Conservation (phyloP, 1,139 yeast genomes). For the Taphrina deformans region DNA sequence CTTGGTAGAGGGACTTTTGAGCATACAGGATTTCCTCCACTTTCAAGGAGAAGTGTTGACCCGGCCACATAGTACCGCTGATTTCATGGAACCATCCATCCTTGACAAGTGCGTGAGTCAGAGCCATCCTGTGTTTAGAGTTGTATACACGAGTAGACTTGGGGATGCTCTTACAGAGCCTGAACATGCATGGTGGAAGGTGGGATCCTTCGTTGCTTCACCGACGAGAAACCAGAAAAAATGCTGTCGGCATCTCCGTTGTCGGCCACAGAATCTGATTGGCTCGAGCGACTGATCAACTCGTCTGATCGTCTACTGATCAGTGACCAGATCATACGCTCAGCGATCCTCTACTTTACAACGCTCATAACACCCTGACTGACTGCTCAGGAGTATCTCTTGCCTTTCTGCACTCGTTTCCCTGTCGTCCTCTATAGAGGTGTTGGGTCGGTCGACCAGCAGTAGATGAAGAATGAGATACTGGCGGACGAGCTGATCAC, state of each 20-base stretch:
- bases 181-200: background rate
- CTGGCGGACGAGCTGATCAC: constrained; percentile 23
- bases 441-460: too few relatives aligned
- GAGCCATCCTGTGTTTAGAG: constrained; percentile 10
- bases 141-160: background rate
- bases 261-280: background rate
- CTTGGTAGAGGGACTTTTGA: constrained; percentile 78
- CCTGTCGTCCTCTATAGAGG: too few relatives aligned
- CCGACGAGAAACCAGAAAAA: background rate
- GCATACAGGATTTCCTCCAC: constrained; percentile 75
- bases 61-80: constrained; percentile 82
- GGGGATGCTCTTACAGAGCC: background rate
- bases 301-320: background rate
- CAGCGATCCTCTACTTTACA: too few relatives aligned
- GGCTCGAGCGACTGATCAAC: background rate
- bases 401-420: background rate
- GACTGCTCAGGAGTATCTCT: too few relatives aligned
- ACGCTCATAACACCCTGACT: too few relatives aligned
- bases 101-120: constrained; percentile 34
- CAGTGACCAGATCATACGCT: too few relatives aligned
- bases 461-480: background rate
- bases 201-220: background rate
- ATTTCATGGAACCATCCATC: constrained; percentile 95
- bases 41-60: constrained; percentile 77
- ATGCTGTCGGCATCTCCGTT: background rate